A percentile compares a stretch with the other conserved stretches of the same genome.
These are phyloP conservation scores for Gossypium thurberi DNA, from an alignment of 345 rosid genomes.

Conservation along the genomic window DNA sequence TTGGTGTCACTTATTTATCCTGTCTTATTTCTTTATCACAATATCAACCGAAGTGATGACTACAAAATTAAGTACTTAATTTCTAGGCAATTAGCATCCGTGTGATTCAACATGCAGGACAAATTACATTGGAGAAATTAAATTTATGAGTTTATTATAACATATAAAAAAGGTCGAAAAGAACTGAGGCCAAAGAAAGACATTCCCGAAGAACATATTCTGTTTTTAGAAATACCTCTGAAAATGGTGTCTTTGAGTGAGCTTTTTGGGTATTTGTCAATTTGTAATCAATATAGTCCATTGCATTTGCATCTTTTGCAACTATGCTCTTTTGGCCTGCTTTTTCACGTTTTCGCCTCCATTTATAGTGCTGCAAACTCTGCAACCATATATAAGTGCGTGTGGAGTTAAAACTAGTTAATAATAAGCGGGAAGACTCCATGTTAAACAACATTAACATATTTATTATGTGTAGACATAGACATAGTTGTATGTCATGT, in stretches of 20 bases:
- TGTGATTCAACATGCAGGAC: too few relatives aligned
- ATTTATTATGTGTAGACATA: too few relatives aligned
- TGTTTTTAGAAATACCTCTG: not conserved
- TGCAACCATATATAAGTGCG: not conserved
- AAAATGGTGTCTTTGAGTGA: not conserved
- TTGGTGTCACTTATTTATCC: too few relatives aligned
- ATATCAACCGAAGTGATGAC: too few relatives aligned
- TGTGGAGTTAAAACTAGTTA: too few relatives aligned
- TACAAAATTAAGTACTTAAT: too few relatives aligned
- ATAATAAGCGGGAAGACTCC: too few relatives aligned
- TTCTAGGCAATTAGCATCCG: too few relatives aligned
- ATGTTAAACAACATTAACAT: too few relatives aligned
- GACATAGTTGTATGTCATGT: too few relatives aligned
- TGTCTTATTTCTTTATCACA: too few relatives aligned
- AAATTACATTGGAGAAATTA: too few relatives aligned
- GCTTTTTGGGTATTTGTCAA: not conserved
- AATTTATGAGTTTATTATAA: not conserved
- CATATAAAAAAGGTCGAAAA: not conserved
- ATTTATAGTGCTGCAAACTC: not conserved
- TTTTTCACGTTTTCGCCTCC: not conserved
- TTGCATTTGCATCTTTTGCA: slow-evolving; percentile 5
- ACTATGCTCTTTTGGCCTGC: not conserved
- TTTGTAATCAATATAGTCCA: not conserved
- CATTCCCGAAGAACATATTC: not conserved
- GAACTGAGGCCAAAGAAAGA: not conserved